Evolutionary conservation across 2,329 filamentous ascomycete genomes (phyloP), one percentile per base, ranked within the genome.

Genomic region (Fusarium brevicatenulatum): DNA sequence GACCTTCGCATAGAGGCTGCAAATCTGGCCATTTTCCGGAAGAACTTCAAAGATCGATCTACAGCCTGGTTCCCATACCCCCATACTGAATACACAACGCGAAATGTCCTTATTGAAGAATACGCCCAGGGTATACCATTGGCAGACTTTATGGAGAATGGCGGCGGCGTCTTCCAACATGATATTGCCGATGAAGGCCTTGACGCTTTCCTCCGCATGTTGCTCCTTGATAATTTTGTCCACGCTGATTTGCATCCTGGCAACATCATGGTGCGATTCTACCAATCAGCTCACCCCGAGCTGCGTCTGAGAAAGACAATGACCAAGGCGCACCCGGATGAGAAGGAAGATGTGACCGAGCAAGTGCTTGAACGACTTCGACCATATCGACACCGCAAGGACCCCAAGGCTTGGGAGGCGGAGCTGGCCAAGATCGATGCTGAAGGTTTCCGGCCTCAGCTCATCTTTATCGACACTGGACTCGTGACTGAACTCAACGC

Each of bases 231-330:
- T 82, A 99, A 99, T 81, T 99, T 99, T 81, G 92, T 98, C 32
- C 96, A 99, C 79, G 95, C 96, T 9, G 96, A 99, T 80, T 85
- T 99, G 36, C 96, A 99, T 80, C 96, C 96, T 0, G 96, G 96
- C 32, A 99, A 99, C 81, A 98, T 99, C 83, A 98, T 99, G 95
- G 95, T 99, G 52, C 94, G 97, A 71, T 99, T 99, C 85, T 98
- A 98, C 83, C 91, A 95, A 78, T 91, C 95, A 0, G 90, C 91
- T 19, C 88, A 91, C 69, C 89, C 95, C 0, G 89, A 92, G 54
- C 84, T 97, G 2, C 79, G 77, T 8, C 63, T 81, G 18, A 75
- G 77, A 53, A 77, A 74, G 36, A 73, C 76, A 65, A 53, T 76
- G 25, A 74, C 78, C 9, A 75, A 81, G 50, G 75, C 81, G 32